phyloP scores from a whole-genome alignment of 345 rosid genomes.

The Alliaria petiolata region DNA sequence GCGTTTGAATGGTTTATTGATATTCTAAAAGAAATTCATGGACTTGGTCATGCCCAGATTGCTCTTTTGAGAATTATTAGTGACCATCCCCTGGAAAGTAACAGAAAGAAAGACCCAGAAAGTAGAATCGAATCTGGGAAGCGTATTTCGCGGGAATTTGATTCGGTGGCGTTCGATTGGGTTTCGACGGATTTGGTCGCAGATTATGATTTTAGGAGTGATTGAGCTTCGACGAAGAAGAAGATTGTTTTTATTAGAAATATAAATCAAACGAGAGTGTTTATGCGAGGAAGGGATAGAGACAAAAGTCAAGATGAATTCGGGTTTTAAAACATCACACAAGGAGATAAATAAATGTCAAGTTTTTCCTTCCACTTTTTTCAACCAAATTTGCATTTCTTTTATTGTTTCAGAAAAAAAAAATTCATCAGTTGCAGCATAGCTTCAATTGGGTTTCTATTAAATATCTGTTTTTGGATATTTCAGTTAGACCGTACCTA shows the following conservation, averaged over 20 bases:
- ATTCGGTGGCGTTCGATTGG: slow-evolving; percentile 2
- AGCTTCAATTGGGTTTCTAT: too few species aligned
- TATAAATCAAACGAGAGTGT: background rate
- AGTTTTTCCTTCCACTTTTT: background rate
- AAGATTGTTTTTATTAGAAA: background rate
- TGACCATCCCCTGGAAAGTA: slow-evolving; percentile 27
- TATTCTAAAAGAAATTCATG: slow-evolving; percentile 46
- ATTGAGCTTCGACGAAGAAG: background rate
- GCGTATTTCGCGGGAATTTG: background rate
- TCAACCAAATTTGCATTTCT: background rate
- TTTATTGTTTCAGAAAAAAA: too few species aligned
- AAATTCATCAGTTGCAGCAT: too few species aligned
- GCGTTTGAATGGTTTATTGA: slow-evolving; percentile 50
- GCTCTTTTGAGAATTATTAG: background rate
- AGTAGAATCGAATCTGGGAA: background rate
- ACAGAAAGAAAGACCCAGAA: background rate
- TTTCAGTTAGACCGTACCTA: too few species aligned
- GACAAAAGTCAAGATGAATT: background rate
- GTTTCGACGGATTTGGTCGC: background rate
- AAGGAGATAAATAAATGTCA: background rate
- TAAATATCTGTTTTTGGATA: too few species aligned
- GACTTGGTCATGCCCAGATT: slow-evolving; percentile 39
- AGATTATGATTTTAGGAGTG: background rate
- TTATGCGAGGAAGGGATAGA: slow-evolving; percentile 1
- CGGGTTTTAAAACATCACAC: background rate